These are phyloP conservation scores for Trifolium subterraneum DNA, from an alignment of 306 rosid species.

Conservation along the genomic window DNA sequence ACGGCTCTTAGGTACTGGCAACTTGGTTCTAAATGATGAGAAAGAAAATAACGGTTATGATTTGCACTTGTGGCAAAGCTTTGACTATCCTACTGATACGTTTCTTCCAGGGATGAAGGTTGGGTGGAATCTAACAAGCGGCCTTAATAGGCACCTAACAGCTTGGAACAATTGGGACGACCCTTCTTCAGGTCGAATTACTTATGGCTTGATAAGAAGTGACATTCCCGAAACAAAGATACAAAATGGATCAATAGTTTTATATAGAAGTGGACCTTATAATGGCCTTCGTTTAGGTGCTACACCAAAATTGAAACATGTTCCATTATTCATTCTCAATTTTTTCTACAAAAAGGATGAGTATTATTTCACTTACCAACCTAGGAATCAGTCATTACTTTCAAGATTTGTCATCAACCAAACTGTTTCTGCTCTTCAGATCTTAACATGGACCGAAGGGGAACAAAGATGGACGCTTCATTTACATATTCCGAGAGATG, in stretches of 20 bases:
- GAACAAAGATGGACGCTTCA: not conserved
- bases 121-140: conserved; percentile 47
- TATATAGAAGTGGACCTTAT: not conserved
- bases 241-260: not conserved
- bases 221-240: not conserved
- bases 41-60: not conserved
- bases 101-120: conserved; percentile 48
- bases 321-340: not conserved
- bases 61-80: not conserved
- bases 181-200: conserved; percentile 45
- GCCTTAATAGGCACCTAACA: conserved; percentile 33
- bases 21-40: conserved; percentile 52
- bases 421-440: not conserved
- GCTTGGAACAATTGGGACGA: conserved; percentile 55
- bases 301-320: not conserved
- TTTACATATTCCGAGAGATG: not conserved
- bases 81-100: not conserved
- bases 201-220: not conserved
- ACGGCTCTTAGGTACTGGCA: conserved; percentile 56
- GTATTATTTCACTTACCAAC: not conserved
- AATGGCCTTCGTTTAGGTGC: not conserved
- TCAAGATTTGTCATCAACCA: not conserved
- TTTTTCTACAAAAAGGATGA: not conserved
- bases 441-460: not conserved
- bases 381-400: not conserved